These are phyloP conservation scores for Aspergillus steynii DNA, from an alignment of 495 filamentous ascomycete genomes.

Conservation along the genomic window DNA sequence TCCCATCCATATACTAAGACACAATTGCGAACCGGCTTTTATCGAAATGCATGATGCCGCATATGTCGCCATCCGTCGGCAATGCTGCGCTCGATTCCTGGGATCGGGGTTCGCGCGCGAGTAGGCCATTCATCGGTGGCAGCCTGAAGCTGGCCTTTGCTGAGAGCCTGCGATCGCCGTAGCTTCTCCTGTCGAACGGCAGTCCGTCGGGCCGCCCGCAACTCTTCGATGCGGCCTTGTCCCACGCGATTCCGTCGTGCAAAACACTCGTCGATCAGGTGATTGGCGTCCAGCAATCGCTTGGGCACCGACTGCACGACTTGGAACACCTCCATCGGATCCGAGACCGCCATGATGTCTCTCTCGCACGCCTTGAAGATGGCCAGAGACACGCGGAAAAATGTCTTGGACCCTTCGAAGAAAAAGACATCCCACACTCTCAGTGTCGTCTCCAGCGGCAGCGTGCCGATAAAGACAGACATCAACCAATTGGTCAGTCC, in stretches of 20 bases:
- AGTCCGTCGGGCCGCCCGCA: constrained; percentile 38
- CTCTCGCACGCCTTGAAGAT: constrained; percentile 90
- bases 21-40: constrained; percentile 4
- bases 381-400: constrained; percentile 90
- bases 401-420: constrained; percentile 90
- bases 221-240: constrained; percentile 55
- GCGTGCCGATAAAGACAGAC: constrained; percentile 88
- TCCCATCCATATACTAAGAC: not conserved
- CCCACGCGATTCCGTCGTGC: constrained; percentile 78
- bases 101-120: constrained; percentile 30
- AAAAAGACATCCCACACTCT: constrained; percentile 96
- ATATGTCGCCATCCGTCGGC: constrained; percentile 43
- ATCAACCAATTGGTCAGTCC: constrained; percentile 99
- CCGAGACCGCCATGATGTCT: constrained; percentile 75
- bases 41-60: constrained; percentile 43
- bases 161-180: constrained; percentile 41
- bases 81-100: constrained; percentile 40
- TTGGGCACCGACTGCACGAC: constrained; percentile 90
- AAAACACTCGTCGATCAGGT: constrained; percentile 78
- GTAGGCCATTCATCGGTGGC: constrained; percentile 41
- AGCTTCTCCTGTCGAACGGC: constrained; percentile 48
- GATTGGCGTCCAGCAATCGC: constrained; percentile 75
- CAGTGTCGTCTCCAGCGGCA: constrained; percentile 87
- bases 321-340: constrained; percentile 96
- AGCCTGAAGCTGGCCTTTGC: constrained; percentile 40